Evolutionary conservation across 345 rosid genomes (phyloP), one percentile per base, ranked within the genome.

Genomic region (Citrus glauca): DNA sequence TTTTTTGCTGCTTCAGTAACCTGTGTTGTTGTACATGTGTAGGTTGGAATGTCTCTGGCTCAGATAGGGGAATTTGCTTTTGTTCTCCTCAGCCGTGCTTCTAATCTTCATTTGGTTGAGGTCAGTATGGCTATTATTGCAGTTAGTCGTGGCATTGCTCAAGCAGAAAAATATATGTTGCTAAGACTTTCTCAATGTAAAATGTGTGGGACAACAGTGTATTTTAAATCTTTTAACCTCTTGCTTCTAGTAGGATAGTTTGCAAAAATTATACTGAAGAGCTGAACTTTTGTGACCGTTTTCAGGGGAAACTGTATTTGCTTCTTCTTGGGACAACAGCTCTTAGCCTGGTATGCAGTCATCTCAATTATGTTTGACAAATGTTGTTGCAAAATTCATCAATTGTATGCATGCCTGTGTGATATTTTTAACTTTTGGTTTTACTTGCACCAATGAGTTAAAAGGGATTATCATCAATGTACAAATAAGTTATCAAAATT

Each of bases 51-150:
- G 93, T 91, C 98, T 25, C 86, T 95, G 72, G 98, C 99, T 19
- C 99, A 95, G 82, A 95, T 93, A 53, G 99, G 96, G 80, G 99
- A 95, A 60, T 95, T 95, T 79, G 93, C 98, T 57, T 95, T 95
- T 86, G 97, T 95, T 81, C 94, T 95, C 77, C 89, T 95, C 59
- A 91, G 98, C 77, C 96, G 98, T 71, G 98, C 99, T 75, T 93
- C 97, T 78, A 95, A 93, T 88, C 93, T 95, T 84, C 95, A 85
- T 84, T 85, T 93, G 74, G 92, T 95, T 82, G 99, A 93, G 93
- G 98, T 93, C 77, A 80, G 89, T 70, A 74, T 53, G 22, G 20
- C 50, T 69, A 0, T 70, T 67, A 45, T 25, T 24, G 35, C 40
- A 69, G 57, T 45, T 17, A 19, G 4, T 37, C 48, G 16, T 13